Percentiles rank a stretch among this genome's conserved stretches.
phyloP scores from a whole-genome alignment of 208 protist genomes.

The Histomonas meleagridis region DNA sequence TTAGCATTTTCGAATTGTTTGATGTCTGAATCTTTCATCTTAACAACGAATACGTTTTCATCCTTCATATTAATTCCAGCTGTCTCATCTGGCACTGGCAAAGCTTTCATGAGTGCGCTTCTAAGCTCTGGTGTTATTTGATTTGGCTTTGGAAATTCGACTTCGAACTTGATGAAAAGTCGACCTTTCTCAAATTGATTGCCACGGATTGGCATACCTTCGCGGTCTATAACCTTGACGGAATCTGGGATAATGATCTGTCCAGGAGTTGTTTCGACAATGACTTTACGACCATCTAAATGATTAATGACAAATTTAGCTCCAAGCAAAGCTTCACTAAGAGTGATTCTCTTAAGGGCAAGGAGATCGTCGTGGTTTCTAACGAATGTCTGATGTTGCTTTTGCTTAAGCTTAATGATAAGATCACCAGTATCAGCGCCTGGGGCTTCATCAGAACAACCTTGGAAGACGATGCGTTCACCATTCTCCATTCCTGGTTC shows the following conservation, averaged over 20 bases:
- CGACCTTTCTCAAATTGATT: background rate
- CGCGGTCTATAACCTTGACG: background rate
- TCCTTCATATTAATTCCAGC: background rate
- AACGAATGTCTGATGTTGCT: background rate
- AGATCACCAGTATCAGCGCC: background rate
- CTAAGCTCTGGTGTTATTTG: background rate
- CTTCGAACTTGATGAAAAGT: background rate
- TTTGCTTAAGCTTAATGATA: background rate
- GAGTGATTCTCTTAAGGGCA: background rate
- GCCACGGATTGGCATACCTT: background rate
- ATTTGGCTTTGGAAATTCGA: background rate
- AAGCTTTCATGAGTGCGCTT: background rate
- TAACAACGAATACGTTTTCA: background rate
- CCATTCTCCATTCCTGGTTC: background rate
- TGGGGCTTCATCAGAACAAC: slow-evolving; percentile 20
- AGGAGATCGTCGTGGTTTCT: background rate
- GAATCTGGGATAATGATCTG: background rate
- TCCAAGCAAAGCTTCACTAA: background rate
- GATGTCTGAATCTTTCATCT: background rate
- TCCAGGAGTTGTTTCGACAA: background rate
- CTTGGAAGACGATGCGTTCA: background rate
- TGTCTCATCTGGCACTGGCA: background rate
- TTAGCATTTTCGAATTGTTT: slow-evolving; percentile 27
- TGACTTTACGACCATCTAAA: background rate
- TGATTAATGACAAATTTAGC: background rate